A percentile compares a stretch with the other conserved stretches of the same genome.
These are phyloP conservation scores for Pyrenula aspistea DNA, from an alignment of 495 filamentous ascomycete genomes.

Conservation along the genomic window DNA sequence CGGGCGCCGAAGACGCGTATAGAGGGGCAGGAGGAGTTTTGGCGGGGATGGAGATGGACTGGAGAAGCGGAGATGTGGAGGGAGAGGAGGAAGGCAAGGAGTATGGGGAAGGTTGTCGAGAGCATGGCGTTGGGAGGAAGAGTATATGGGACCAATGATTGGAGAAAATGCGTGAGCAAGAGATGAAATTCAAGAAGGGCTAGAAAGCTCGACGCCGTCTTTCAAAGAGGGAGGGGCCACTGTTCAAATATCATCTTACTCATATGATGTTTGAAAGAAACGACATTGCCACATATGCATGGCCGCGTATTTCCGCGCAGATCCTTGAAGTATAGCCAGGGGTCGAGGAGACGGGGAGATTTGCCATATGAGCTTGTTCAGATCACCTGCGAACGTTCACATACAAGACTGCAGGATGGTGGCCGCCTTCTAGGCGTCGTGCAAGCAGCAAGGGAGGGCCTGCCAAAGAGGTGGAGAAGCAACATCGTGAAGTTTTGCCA, in stretches of 20 bases:
- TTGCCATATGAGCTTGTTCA: background rate
- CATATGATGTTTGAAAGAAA: background rate
- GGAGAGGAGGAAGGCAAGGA: background rate
- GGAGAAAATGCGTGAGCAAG: background rate
- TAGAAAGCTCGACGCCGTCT: background rate
- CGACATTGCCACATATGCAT: background rate
- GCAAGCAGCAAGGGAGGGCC: background rate
- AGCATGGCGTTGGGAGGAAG: too few species aligned
- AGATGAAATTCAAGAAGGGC: background rate
- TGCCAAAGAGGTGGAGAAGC: background rate
- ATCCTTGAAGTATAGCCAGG: background rate
- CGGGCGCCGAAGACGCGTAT: slow-evolving; percentile 54
- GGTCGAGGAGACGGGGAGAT: background rate
- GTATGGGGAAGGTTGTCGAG: too few species aligned
- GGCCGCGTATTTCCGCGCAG: background rate
- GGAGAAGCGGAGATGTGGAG: background rate
- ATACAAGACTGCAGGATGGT: background rate
- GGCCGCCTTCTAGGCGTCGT: too few species aligned
- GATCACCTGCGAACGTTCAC: background rate
- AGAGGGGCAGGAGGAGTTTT: slow-evolving; percentile 25
- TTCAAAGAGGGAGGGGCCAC: background rate
- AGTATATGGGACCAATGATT: too few species aligned
- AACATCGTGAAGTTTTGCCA: background rate
- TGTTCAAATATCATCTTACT: background rate
- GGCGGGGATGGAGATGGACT: background rate